Base-by-base conservation (phyloP, 2,329 filamentous ascomycete genomes). In the Scleromitrula shiraiana region DNA sequence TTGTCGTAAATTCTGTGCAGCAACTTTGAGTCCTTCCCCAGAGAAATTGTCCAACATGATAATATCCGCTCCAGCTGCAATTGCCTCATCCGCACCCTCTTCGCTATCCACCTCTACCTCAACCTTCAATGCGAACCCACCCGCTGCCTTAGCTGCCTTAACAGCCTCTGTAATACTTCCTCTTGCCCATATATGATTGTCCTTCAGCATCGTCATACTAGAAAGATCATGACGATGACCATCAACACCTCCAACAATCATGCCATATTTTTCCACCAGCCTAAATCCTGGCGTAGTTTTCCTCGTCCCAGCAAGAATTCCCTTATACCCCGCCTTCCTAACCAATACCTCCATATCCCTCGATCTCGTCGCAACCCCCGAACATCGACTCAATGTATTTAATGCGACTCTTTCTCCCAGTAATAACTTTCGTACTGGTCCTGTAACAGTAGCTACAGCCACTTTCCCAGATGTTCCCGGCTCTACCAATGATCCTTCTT, bases 41-140 rank as follows among this genome's bases (percentile, higher is more conserved):
- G 80, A 82, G 63, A 97, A 98, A 67, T 98, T 98, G 65, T 98
- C 93, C 51, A 98, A 70, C 93, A 98, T 98, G 53, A 98, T 82
- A 17, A 98, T 83, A 65, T 98, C 91, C 0, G 93, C 93, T 1
- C 93, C 93, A 0, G 91, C 91, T 3, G 72, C 78, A 59, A 96
- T 90, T 0, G 93, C 93, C 68, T 94, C 88, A 65, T 96, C 83
- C 0, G 93, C 93, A 69, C 95, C 89, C 36, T 76, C 81, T 67
- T 95, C 82, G 60, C 75, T 85, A 70, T 91, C 88, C 39, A 93
- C 93, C 72, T 98, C 91, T 20, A 98, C 93, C 71, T 98, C 93
- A 33, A 98, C 78, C 74, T 97, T 98, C 50, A 95, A 75, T 33
- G 86, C 81, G 68, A 97, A 98, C 0, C 93, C 93, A 7, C 82